Percentiles rank a stretch among this genome's conserved stretches.
Conservation (phyloP, 129 eudicot species). For the Dittrichia graveolens region DNA sequence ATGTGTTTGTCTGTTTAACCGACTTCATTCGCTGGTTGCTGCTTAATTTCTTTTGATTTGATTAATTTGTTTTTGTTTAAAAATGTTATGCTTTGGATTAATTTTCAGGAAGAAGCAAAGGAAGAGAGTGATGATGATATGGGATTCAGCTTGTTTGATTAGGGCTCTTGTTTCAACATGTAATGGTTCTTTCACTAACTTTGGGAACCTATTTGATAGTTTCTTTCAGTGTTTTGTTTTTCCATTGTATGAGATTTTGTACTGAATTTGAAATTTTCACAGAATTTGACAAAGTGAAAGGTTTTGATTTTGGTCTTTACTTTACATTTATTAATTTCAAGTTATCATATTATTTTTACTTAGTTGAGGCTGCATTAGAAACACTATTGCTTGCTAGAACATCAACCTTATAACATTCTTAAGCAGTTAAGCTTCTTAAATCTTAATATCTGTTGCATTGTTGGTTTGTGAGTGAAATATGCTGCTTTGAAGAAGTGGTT, state of each 20-base stretch:
- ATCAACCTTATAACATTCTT: too few relatives aligned
- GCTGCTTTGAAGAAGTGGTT: too few relatives aligned
- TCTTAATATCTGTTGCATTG: too few relatives aligned
- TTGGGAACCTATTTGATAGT: conserved; percentile 10
- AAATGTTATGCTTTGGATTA: background rate
- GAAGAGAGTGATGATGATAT: conserved; percentile 76
- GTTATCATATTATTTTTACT: background rate
- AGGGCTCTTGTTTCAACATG: conserved; percentile 22
- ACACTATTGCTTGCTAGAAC: too few relatives aligned
- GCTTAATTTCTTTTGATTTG: background rate
- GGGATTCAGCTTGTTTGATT: conserved; percentile 76
- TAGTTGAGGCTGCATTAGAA: background rate
- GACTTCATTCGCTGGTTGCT: too few relatives aligned
- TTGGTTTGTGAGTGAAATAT: too few relatives aligned
- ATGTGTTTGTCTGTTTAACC: background rate
- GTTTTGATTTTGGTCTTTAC: conserved; percentile 15
- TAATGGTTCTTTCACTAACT: conserved; percentile 23
- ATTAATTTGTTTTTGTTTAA: background rate
- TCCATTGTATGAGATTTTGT: conserved; percentile 19
- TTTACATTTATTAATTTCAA: background rate
- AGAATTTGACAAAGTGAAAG: conserved; percentile 17
- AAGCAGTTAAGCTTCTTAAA: too few relatives aligned
- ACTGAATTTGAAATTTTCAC: conserved; percentile 14
- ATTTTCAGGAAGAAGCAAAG: conserved; percentile 61
- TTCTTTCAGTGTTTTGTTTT: conserved; percentile 11